A percentile compares a stretch with the other conserved stretches of the same genome.
Conservation (phyloP, 768 basidiomycete genomes). For the Boletus patriciae region DNA sequence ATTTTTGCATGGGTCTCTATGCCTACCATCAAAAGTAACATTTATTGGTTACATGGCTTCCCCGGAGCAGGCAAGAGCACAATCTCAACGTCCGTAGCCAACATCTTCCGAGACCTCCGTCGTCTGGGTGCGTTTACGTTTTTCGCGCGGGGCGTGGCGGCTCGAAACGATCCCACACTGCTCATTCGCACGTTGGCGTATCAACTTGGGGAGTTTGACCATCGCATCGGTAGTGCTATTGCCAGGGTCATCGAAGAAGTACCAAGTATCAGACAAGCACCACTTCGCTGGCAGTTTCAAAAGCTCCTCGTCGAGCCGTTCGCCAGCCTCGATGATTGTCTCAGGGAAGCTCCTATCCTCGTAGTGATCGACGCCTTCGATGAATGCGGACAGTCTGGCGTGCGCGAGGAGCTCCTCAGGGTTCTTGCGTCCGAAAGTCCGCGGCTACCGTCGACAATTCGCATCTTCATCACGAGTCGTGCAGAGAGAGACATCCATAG, state of each 20-base stretch:
- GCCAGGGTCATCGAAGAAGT: slow-evolving; percentile 24
- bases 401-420: slow-evolving; percentile 30
- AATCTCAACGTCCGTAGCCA: slow-evolving; percentile 36
- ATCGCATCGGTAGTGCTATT: slow-evolving; percentile 29
- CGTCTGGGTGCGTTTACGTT: slow-evolving; percentile 39
- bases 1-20: slow-evolving; percentile 26
- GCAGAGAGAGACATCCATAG: slow-evolving; percentile 30
- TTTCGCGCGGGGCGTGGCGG: slow-evolving; percentile 33
- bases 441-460: slow-evolving; percentile 24
- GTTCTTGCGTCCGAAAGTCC: slow-evolving; percentile 26
- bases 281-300: slow-evolving; percentile 34
- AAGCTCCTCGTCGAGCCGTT: slow-evolving; percentile 36
- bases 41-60: slow-evolving; percentile 38
- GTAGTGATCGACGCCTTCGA: slow-evolving; percentile 39
- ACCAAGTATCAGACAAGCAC: slow-evolving; percentile 32
- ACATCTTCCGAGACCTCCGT: slow-evolving; percentile 31
- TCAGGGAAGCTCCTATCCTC: slow-evolving; percentile 29
- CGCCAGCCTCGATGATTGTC: slow-evolving; percentile 11
- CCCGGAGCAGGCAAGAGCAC: slow-evolving; percentile 41
- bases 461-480: slow-evolving; percentile 35
- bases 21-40: slow-evolving; percentile 19
- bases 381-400: slow-evolving; percentile 29
- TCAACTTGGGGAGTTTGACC: slow-evolving; percentile 35
- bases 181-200: slow-evolving; percentile 38
- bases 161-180: slow-evolving; percentile 29